phyloP scores from a whole-genome alignment of 2,329 filamentous ascomycete genomes.

The Fusarium robinianum region DNA sequence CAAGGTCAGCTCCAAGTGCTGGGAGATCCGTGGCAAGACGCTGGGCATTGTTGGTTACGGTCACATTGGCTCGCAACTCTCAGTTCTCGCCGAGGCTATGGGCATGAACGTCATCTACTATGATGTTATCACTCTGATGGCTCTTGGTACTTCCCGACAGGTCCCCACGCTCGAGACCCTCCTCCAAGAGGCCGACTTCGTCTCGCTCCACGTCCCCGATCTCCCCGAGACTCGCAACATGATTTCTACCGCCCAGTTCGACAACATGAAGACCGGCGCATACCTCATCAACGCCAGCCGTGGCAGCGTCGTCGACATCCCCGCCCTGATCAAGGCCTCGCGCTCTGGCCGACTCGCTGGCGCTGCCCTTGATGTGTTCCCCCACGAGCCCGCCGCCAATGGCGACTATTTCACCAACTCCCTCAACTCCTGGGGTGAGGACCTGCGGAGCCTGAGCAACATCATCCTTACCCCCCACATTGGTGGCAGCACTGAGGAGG shows the following conservation, averaged over 20 bases:
- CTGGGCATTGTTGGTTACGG: conserved; percentile 97
- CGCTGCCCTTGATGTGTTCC: conserved; percentile 95
- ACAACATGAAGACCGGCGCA: conserved; percentile 87
- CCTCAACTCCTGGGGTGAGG: conserved; percentile 83
- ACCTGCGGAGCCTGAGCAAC: conserved; percentile 84
- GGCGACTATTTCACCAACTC: conserved; percentile 90
- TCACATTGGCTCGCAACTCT: conserved; percentile 95
- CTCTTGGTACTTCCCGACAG: conserved; percentile 84
- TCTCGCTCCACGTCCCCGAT: conserved; percentile 94
- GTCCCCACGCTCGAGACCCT: conserved; percentile 77
- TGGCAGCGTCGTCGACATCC: conserved; percentile 91
- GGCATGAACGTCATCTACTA: conserved; percentile 98
- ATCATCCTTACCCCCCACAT: conserved; percentile 96
- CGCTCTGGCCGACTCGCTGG: conserved; percentile 85
- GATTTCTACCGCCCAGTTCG: conserved; percentile 79
- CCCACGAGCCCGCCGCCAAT: conserved; percentile 89
- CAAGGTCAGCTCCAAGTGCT: conserved; percentile 95
- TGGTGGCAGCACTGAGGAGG: conserved; percentile 96
- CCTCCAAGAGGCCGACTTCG: conserved; percentile 81
- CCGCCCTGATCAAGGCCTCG: conserved; percentile 86
- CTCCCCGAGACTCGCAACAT: conserved; percentile 90
- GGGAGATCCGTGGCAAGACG: conserved; percentile 98
- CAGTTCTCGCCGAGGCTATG: conserved; percentile 94
- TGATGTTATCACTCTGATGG: conserved; percentile 93
- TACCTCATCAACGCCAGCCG: conserved; percentile 97